A percentile compares a stretch with the other conserved stretches of the same genome.
Evolutionary conservation across 257 asterid species (phyloP).

Genomic region (Lavandula angustifolia): DNA sequence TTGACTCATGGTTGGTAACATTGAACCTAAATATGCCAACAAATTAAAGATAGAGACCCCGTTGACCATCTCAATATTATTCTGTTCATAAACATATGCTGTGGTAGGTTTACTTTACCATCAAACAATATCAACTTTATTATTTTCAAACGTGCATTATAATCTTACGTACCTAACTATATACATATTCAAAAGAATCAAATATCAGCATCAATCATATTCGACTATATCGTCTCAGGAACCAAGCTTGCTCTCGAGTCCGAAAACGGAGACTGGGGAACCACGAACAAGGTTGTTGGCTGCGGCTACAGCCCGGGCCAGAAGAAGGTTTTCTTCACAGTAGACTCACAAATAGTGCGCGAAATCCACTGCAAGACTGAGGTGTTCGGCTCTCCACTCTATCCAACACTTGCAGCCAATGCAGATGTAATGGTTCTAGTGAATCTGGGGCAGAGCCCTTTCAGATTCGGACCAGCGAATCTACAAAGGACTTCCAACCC

Average conservation of each 20-base stretch:
- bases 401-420: constrained; percentile 77
- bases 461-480: constrained; percentile 58
- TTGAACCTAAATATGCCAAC: constrained; percentile 32
- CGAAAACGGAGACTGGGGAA: constrained; percentile 56
- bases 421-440: constrained; percentile 50
- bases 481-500: constrained; percentile 75
- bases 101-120: constrained; percentile 31
- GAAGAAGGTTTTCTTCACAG: constrained; percentile 74
- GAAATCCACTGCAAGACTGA: constrained; percentile 78
- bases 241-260: constrained; percentile 56
- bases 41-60: constrained; percentile 3
- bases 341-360: constrained; percentile 64
- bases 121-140: constrained; percentile 21
- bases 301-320: constrained; percentile 83
- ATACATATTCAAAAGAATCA: constrained; percentile 29
- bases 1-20: constrained; percentile 31
- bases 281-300: constrained; percentile 56
- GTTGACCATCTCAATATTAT: constrained; percentile 28
- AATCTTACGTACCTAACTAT: constrained; percentile 27
- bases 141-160: constrained; percentile 15
- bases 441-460: constrained; percentile 85
- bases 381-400: constrained; percentile 61
- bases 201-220: not conserved
- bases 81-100: constrained; percentile 7
- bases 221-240: constrained; percentile 43